These are phyloP conservation scores for Cladosporium sp. DNA, from an alignment of 2,329 filamentous ascomycete genomes.

Conservation along the genomic window DNA sequence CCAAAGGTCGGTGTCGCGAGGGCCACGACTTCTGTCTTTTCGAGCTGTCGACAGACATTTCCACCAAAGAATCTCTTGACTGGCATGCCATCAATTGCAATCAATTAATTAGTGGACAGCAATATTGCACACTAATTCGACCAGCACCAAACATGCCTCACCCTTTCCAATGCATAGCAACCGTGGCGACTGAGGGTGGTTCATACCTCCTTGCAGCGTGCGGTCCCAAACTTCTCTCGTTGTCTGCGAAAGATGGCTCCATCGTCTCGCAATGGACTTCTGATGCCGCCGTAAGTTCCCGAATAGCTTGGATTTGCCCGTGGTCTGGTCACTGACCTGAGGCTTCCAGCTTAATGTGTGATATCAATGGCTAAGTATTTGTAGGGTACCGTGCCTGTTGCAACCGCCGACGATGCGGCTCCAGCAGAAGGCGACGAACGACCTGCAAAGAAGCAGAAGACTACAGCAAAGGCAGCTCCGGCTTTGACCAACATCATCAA, in stretches of 20 bases:
- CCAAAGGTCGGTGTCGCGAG: not conserved
- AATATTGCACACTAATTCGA: not conserved
- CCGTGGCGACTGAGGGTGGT: conserved; percentile 27
- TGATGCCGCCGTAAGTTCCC: conserved; percentile 30
- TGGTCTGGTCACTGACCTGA: conserved; percentile 23
- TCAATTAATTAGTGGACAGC: not conserved
- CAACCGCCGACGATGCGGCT: conserved; percentile 13
- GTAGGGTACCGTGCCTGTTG: conserved; percentile 14
- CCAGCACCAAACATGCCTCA: conserved; percentile 33
- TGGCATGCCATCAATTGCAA: not conserved
- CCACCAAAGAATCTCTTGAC: not conserved
- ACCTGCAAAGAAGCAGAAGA: conserved; percentile 38
- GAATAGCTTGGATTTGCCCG: conserved; percentile 23
- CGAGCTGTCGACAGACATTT: not conserved
- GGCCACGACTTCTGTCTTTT: not conserved
- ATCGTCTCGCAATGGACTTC: conserved; percentile 64
- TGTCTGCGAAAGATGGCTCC: conserved; percentile 60
- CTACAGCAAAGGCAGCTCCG: conserved; percentile 13
- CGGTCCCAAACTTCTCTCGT: conserved; percentile 70
- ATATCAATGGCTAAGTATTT: not conserved
- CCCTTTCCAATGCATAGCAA: conserved; percentile 46
- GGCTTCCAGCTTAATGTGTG: conserved; percentile 1
- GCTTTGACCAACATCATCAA: conserved; percentile 65
- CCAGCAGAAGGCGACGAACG: conserved; percentile 25
- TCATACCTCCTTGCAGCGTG: conserved; percentile 71